Evolutionary conservation across 148 eudicot species (phyloP), one percentile per base, ranked within the genome.

Genomic region (Pharnaceum exiguum): DNA sequence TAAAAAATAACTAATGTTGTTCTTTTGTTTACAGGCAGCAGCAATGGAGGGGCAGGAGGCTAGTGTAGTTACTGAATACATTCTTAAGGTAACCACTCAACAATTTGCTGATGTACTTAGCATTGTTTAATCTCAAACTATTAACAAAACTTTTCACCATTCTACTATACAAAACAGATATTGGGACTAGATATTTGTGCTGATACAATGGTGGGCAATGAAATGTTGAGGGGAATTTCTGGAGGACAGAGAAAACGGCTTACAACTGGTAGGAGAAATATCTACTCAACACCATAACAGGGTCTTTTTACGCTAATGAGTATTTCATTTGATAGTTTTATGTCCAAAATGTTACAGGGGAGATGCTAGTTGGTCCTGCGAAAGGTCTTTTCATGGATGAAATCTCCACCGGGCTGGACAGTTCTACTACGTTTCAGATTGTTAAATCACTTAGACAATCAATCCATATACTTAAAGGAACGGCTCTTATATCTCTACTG

Each of bases 361-460:
- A 90, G 51, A 90, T 90, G 95, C 30, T 90, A 64, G 97, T 90
- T 54, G 97, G 97, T 44, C 95, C 95, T 56, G 84, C 89, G 37
- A 77, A 80, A 70, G 90, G 89, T 32, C 77, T 87, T 36, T 87
- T 87, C 21, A 90, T 90, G 97, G 97, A 90, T 61, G 91, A 90
- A 71, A 87, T 87, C 74, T 86, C 97, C 10, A 84, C 91, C 46
- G 95, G 97, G 50, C 67, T 90, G 62, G 97, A 90, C 68, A 90
- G 89, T 64, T 86, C 97, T 43, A 87, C 97, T n/a, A 86, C 97
- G 31, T 90, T 42, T 59, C 90, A 86, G 60, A 90, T 90, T 46
- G 79, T 90, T 18, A 90, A 90, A 50, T 86, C 90, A 37, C 78
- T 90, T 30, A 72, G 75, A 75, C 89, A 84, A 63, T 79, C 95